These are phyloP conservation scores for Usnea hakonensis DNA, from an alignment of 495 filamentous ascomycete genomes.

Conservation along the genomic window DNA sequence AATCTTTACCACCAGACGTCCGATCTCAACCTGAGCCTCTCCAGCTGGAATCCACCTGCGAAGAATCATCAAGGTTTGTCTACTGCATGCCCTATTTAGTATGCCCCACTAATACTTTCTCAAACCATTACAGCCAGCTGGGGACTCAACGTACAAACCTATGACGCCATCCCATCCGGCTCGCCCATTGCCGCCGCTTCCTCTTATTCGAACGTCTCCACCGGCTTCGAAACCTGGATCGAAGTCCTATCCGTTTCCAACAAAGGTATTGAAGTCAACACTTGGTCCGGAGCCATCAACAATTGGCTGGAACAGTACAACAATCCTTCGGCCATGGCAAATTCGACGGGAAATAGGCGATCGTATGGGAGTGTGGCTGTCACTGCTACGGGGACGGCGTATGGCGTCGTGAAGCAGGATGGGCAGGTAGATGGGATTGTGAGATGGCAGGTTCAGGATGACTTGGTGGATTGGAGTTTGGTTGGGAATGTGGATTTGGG, in stretches of 20 bases:
- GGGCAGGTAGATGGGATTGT: slow-evolving; percentile 19
- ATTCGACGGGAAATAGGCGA: slow-evolving; percentile 15
- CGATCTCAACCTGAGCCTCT: slow-evolving; percentile 16
- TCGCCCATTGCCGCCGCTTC: slow-evolving; percentile 22
- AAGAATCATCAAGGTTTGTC: slow-evolving; percentile 8
- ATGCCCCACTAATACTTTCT: slow-evolving; percentile 5
- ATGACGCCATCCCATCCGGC: slow-evolving; percentile 9
- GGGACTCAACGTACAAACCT: slow-evolving; percentile 16
- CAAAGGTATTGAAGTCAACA: slow-evolving; percentile 21
- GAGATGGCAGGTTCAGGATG: slow-evolving; percentile 20
- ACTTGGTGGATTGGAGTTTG: slow-evolving; percentile 21
- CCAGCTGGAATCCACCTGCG: slow-evolving; percentile 11
- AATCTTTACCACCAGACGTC: slow-evolving; percentile 23
- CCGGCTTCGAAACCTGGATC: slow-evolving; percentile 22
- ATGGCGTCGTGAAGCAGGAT: slow-evolving; percentile 18
- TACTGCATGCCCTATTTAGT: not conserved
- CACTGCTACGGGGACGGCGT: slow-evolving; percentile 22
- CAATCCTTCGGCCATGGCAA: slow-evolving; percentile 21
- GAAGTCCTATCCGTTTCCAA: slow-evolving; percentile 18
- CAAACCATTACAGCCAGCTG: slow-evolving; percentile 13
- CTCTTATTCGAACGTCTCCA: slow-evolving; percentile 17
- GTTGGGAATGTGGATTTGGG: slow-evolving; percentile 20
- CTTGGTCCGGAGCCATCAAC: slow-evolving; percentile 19
- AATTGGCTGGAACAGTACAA: slow-evolving; percentile 18
- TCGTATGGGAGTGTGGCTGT: slow-evolving; percentile 17